Base-by-base conservation (phyloP, 1,139 yeast genomes). In the Petasospora fabianii region DNA sequence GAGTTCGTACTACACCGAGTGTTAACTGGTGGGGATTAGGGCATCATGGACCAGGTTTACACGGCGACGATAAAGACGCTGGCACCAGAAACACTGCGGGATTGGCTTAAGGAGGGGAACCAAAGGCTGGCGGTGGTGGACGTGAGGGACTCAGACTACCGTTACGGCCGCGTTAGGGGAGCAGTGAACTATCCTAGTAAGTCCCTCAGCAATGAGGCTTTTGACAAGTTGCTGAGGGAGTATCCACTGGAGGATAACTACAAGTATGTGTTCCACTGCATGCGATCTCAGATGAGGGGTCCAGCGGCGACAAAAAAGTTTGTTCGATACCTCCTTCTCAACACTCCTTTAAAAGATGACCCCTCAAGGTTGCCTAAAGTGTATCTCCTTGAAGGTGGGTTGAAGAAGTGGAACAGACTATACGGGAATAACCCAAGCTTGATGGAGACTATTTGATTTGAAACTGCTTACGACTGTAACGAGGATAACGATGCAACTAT, bases 161-260 rank as follows among this genome's bases (percentile, higher is more conserved):
- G 34, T 24, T 47, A 41, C 27, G 51, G 40, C 19, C 41, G 39
- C 13, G 42, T 52, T 10, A 40, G 32, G 14, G 39, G 36, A 2
- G 36, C 51, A 2, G 20, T 44, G 0, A 32, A 53, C 19, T 28
- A 15, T 12, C 46, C 55, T 3, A 42, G 49, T 2, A 37, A 39
- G 10, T 6, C 19, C 1, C 49, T 53, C 21, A 22, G 26, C 3
- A n/a, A n/a, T 3, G 36, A 29, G 0, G 24, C 38, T 1, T 77
- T 79, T 7, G 50, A 67, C 19, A 51, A 56, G 10, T 60, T 87
- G 14, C 66, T 84, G n/a, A 53, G 54, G 1, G 68, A 68, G 45
- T 78, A 77, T 56, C 84, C 90, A 0, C 53, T 68, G 8, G 68
- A 77, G 6, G 75, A 79, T 50, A 28, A 28, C 1, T 24, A 36